Evolutionary conservation across 1,284 basidiomycete genomes (phyloP).

Genomic region (Bjerkandera adusta): DNA sequence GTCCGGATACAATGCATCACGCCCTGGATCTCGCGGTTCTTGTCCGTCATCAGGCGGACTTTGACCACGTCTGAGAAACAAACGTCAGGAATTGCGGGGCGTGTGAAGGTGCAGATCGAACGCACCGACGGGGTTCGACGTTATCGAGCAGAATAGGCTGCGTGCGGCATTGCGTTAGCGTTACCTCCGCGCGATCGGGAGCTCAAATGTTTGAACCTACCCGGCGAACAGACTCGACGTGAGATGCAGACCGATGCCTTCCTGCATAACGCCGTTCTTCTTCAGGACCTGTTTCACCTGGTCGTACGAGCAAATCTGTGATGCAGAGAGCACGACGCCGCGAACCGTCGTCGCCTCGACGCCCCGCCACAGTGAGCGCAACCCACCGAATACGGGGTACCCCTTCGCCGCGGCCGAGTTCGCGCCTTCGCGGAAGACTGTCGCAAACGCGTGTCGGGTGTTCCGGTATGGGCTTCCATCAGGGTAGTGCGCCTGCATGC

Average conservation of each 20-base stretch:
- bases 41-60: conserved; percentile 42
- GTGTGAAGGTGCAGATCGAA: background rate
- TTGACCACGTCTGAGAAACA: conserved; percentile 34
- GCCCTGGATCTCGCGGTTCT: conserved; percentile 29
- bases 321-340: conserved; percentile 34
- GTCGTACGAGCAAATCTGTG: conserved; percentile 40
- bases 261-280: conserved; percentile 31
- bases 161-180: background rate
- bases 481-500: conserved; percentile 39
- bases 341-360: conserved; percentile 36
- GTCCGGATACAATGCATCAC: conserved; percentile 31
- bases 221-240: conserved; percentile 37
- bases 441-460: conserved; percentile 32
- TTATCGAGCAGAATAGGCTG: conserved; percentile 38
- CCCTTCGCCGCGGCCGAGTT: conserved; percentile 13
- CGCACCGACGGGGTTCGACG: conserved; percentile 38
- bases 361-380: conserved; percentile 35
- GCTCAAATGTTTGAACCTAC: conserved; percentile 18
- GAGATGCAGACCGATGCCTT: conserved; percentile 35
- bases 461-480: conserved; percentile 33
- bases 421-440: conserved; percentile 34
- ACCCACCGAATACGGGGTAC: conserved; percentile 24
- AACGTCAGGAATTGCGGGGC: background rate
- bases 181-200: too few relatives aligned
- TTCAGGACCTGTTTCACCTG: conserved; percentile 38